Conservation (phyloP, 1,284 basidiomycete species). For the Filobasidium uniguttulatum region DNA sequence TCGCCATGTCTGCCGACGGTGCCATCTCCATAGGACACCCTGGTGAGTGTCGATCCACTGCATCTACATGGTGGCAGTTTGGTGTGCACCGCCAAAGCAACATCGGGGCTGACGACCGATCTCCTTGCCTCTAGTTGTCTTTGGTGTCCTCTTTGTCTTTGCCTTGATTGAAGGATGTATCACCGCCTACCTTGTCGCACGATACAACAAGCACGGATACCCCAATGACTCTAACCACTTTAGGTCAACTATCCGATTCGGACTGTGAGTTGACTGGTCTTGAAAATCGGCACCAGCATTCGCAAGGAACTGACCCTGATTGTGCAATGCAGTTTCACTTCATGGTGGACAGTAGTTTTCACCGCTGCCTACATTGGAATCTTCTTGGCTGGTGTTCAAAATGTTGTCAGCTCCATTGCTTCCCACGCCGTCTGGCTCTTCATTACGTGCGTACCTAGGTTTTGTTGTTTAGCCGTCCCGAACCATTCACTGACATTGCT, state of each 20-base stretch:
- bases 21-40: too few species aligned
- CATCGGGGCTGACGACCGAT: too few species aligned
- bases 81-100: too few species aligned
- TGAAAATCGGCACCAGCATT: neutral
- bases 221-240: constrained; percentile 25
- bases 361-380: constrained; percentile 28
- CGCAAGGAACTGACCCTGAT: neutral
- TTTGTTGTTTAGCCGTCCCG: neutral
- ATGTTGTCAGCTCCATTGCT: constrained; percentile 29
- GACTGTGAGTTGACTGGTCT: constrained; percentile 18
- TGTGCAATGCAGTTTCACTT: constrained; percentile 25
- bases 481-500: neutral
- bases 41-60: too few species aligned
- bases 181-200: constrained; percentile 24
- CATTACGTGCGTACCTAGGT: constrained; percentile 26
- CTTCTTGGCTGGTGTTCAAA: constrained; percentile 25
- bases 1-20: too few species aligned
- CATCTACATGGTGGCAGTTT: too few species aligned
- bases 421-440: constrained; percentile 29
- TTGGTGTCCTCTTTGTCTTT: constrained; percentile 28
- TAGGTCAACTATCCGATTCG: constrained; percentile 33
- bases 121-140: constrained; percentile 18
- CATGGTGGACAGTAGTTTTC: constrained; percentile 38
- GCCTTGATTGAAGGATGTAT: constrained; percentile 32
- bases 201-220: constrained; percentile 23